Conservation (phyloP, 2,329 filamentous ascomycete genomes). For the Neoscytalidium dimidiatum region DNA sequence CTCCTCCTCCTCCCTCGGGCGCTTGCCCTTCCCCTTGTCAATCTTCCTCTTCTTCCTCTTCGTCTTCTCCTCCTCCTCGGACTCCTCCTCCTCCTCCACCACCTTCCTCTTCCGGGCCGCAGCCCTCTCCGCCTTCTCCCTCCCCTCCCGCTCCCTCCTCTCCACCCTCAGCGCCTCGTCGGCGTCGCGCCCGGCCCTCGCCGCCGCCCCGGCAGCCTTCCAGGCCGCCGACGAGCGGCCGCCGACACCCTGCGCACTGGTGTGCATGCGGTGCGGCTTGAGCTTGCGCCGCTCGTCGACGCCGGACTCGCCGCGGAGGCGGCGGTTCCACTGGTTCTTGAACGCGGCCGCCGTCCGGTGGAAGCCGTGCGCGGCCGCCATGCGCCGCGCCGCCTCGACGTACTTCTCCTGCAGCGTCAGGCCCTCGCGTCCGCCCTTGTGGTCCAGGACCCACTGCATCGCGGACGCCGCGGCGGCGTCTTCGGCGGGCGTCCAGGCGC, state of each 20-base stretch:
- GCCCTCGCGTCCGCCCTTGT: background rate
- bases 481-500: background rate
- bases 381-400: background rate
- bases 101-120: background rate
- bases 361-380: background rate
- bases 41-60: conserved; percentile 3
- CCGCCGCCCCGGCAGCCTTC: background rate
- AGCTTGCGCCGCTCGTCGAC: conserved; percentile 18
- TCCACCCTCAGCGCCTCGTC: background rate
- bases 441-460: background rate
- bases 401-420: background rate
- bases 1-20: background rate
- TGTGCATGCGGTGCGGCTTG: conserved; percentile 8
- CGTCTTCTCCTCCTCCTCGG: background rate
- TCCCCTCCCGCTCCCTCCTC: background rate
- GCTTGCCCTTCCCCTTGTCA: no score
- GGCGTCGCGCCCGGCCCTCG: no score
- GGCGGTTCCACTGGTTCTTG: conserved; percentile 12
- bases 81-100: background rate
- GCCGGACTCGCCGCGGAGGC: background rate
- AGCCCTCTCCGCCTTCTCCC: background rate
- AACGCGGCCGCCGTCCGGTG: background rate
- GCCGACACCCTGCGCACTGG: background rate
- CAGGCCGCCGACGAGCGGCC: background rate
- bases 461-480: background rate